phyloP scores from a whole-genome alignment of 78 protist species.

The Guillardia theta region DNA sequence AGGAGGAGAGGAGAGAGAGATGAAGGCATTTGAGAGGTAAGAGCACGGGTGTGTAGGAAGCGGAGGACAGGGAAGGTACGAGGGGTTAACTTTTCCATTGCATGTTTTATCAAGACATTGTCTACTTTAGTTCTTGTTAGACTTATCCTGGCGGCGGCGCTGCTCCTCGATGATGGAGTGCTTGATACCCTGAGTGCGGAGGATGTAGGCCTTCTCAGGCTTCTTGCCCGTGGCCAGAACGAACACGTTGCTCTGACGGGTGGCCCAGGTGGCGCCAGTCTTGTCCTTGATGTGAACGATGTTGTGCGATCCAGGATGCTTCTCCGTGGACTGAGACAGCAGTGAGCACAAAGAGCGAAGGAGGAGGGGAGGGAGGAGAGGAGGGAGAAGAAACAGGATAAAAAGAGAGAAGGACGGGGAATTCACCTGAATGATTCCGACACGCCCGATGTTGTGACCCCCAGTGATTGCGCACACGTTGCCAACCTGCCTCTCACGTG shows the following conservation, averaged over 20 bases:
- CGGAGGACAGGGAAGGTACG: too few relatives aligned
- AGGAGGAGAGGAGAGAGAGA: too few relatives aligned
- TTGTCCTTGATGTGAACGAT: constrained; percentile 91
- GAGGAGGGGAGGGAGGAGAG: too few relatives aligned
- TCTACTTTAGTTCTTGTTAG: constrained; percentile 9
- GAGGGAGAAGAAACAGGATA: background rate
- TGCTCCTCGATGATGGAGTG: constrained; percentile 31
- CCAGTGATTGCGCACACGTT: constrained; percentile 91
- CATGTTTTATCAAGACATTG: too few relatives aligned
- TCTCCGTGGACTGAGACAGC: background rate
- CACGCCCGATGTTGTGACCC: constrained; percentile 99
- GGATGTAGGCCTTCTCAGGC: background rate
- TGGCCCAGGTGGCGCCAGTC: constrained; percentile 94
- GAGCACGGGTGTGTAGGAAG: too few relatives aligned
- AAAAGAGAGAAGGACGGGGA: background rate
- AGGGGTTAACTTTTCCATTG: too few relatives aligned
- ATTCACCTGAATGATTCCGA: constrained; percentile 84
- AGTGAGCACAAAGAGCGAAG: too few relatives aligned
- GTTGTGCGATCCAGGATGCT: constrained; percentile 95
- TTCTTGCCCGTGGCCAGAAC: background rate
- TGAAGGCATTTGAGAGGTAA: too few relatives aligned
- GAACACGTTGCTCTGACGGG: constrained; percentile 74
- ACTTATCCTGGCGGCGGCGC: background rate
- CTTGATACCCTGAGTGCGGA: background rate
- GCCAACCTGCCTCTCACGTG: constrained; percentile 69